Percentiles rank a stretch among this genome's conserved stretches.
Conservation (phyloP, 139 green algal species). For the Haematococcus sp. region DNA sequence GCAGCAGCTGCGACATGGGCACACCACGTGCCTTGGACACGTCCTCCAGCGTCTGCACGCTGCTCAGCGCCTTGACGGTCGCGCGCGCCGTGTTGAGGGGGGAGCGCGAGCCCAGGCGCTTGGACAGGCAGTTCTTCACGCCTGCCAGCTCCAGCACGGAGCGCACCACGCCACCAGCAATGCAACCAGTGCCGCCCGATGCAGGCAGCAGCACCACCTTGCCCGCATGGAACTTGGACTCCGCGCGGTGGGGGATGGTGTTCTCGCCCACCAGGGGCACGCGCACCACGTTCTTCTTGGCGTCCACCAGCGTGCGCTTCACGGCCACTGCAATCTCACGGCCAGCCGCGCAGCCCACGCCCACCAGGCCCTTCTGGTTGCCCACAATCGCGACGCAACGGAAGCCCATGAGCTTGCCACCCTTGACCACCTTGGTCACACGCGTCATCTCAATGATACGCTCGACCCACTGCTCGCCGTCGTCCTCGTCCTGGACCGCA, state of each 20-base stretch:
- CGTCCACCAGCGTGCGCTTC: constrained; percentile 76
- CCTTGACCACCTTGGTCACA: constrained; percentile 93
- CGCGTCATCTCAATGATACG: constrained; percentile 71
- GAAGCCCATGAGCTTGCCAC: constrained; percentile 93
- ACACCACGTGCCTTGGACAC: constrained; percentile 62
- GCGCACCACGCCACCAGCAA: constrained; percentile 81
- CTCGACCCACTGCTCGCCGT: constrained; percentile 46
- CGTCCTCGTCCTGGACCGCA: constrained; percentile 18
- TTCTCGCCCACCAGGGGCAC: constrained; percentile 62
- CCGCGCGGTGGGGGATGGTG: constrained; percentile 83
- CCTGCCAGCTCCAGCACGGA: constrained; percentile 89
- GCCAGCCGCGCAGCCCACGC: constrained; percentile 84
- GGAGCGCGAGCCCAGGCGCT: constrained; percentile 87
- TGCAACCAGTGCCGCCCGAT: constrained; percentile 82
- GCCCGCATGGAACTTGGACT: constrained; percentile 81
- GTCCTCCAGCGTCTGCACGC: constrained; percentile 71
- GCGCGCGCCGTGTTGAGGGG: constrained; percentile 92
- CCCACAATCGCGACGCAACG: constrained; percentile 59
- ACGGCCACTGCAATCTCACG: constrained; percentile 87
- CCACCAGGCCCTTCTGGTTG: constrained; percentile 68
- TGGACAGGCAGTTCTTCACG: constrained; percentile 90
- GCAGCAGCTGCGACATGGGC: constrained; percentile 64
- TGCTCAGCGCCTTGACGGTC: constrained; percentile 70
- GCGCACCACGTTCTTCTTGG: constrained; percentile 59
- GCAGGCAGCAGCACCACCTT: constrained; percentile 85